Conservation (phyloP, 2,329 filamentous ascomycete genomes). For the Clarireedia paspali region DNA sequence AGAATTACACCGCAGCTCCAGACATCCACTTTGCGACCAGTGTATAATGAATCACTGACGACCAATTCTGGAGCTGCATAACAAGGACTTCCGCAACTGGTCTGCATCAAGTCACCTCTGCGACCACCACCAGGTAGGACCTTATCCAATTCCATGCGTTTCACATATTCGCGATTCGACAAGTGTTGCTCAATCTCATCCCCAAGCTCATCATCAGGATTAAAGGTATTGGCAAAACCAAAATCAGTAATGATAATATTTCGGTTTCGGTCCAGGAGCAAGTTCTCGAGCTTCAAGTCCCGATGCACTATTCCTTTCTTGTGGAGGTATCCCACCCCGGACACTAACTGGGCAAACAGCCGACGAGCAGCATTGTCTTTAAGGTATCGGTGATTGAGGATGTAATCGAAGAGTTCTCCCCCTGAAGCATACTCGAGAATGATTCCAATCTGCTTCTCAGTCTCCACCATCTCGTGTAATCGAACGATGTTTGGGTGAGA, state of each 20-base stretch:
- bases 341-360: conserved; percentile 91
- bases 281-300: conserved; percentile 92
- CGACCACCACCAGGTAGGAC: conserved; percentile 66
- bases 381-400: conserved; percentile 90
- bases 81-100: conserved; percentile 94
- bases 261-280: conserved; percentile 88
- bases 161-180: conserved; percentile 80
- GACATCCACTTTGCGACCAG: conserved; percentile 93
- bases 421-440: conserved; percentile 97
- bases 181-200: conserved; percentile 88
- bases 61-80: conserved; percentile 96
- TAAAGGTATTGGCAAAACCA: conserved; percentile 96
- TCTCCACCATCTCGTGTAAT: conserved; percentile 97
- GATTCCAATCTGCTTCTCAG: conserved; percentile 93
- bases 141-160: conserved; percentile 76
- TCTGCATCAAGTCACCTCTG: conserved; percentile 95
- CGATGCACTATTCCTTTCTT: conserved; percentile 98
- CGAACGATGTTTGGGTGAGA: conserved; percentile 96
- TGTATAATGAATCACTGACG: conserved; percentile 95
- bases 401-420: conserved; percentile 96
- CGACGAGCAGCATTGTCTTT: conserved; percentile 88
- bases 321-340: conserved; percentile 93
- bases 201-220: conserved; percentile 75
- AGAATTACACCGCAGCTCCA: conserved; percentile 99
- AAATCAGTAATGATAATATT: conserved; percentile 99